Conservation (phyloP, 2,329 filamentous ascomycete species). For the Monilinia laxa region DNA sequence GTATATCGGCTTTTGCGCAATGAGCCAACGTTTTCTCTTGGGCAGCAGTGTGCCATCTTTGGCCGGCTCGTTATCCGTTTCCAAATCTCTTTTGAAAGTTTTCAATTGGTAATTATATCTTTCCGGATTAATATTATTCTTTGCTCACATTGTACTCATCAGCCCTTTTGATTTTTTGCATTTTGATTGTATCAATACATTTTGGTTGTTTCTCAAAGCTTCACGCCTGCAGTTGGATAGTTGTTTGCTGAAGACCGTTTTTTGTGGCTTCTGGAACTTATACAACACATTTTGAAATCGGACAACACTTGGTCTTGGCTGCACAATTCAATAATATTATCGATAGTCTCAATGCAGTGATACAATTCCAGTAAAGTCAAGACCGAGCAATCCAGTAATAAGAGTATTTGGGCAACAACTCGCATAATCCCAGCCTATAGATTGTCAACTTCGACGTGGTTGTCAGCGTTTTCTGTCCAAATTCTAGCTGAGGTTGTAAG, state of each 20-base stretch:
- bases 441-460: neutral
- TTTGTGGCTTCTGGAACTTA: neutral
- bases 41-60: neutral
- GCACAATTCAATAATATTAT: conserved; percentile 55
- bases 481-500: too few relatives aligned
- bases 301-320: neutral
- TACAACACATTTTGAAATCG: neutral
- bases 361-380: conserved; percentile 18
- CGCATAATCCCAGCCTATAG: neutral
- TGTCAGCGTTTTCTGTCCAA: conserved; percentile 22
- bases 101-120: neutral
- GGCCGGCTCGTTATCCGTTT: neutral
- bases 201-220: neutral
- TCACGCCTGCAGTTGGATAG: neutral
- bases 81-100: neutral
- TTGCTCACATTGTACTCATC: neutral
- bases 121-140: neutral
- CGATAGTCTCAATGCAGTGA: conserved; percentile 25
- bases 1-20: neutral
- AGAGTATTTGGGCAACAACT: too few relatives aligned
- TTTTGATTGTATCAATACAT: neutral
- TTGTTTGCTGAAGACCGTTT: too few relatives aligned
- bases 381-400: conserved; percentile 20
- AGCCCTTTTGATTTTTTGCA: too few relatives aligned
- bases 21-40: neutral